Base-by-base conservation (phyloP, 1,284 basidiomycete genomes). In the Cryptococcus wingfieldii region DNA sequence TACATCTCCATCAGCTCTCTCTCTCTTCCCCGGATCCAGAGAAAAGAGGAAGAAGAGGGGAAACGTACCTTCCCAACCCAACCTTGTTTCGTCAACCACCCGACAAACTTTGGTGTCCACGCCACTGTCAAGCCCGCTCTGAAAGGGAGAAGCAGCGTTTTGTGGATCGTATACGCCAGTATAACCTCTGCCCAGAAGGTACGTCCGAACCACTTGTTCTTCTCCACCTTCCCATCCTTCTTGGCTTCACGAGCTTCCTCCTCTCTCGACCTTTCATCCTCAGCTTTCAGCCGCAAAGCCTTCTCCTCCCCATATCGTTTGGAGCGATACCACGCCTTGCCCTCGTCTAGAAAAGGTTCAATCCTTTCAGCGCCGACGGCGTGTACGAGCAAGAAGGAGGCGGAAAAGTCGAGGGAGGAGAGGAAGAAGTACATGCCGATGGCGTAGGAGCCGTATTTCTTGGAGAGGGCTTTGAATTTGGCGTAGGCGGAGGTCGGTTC, bases 101-200 rank as follows among this genome's bases (percentile, higher is more conserved):
- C 80, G 4, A 96, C 93, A 25, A 96, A 77, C 65, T 82, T 83
- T 0, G 94, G 94, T 1, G 93, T 96, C 56, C 92, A 78, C 0
- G 86, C 87, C 1, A 90, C 92, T 0, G 95, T 97, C 59, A 95
- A 75, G 0, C 90, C 94, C 0, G 97, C 84, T 23, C 96, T 80
- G 19, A 98, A 75, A 6, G 96, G 95, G n/a, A 98, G 73, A 68
- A 98, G 86, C 0, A 92, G 72, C 0, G 92, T 96, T 79, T 98
- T 98, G 82, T 98, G 95, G 53, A 98, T 86, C 8, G 89, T 89
- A 75, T 94, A 98, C 7, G 96, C 95, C 58, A 98, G 79, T 0
- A 91, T 84, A 42, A 92, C 78, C 83, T 97, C 96, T 38, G 94
- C 92, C 76, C 90, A 94, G 8, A 97, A 54, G 39, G 61, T 62